Percentiles rank a stretch among this genome's conserved stretches.
Conservation (phyloP, 129 eudicot genomes). For the Artemisia annua region DNA sequence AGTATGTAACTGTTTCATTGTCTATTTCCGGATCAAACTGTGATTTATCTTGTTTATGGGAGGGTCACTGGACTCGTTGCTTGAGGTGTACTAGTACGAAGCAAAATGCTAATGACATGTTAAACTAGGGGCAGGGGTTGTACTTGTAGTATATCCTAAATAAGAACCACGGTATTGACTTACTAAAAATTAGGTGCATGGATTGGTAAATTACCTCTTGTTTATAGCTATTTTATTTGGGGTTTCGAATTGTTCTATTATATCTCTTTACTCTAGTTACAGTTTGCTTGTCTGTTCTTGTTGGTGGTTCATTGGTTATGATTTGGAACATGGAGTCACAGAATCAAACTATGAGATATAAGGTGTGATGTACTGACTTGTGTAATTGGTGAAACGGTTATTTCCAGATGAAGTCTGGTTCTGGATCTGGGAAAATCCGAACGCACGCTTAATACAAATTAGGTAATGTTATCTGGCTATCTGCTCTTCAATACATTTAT, state of each 20-base stretch:
- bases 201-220: constrained; percentile 4
- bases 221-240: constrained; percentile 11
- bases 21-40: no score
- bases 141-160: no score
- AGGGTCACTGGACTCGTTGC: no score
- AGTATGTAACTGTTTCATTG: no score
- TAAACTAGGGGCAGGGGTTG: no score
- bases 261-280: neutral
- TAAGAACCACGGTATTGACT: neutral
- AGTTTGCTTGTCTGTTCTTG: constrained; percentile 11
- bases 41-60: no score
- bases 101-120: no score
- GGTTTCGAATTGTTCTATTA: neutral
- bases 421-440: constrained; percentile 68
- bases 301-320: constrained; percentile 4
- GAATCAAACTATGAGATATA: constrained; percentile 4
- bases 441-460: constrained; percentile 75
- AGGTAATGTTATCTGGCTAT: constrained; percentile 37
- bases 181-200: neutral
- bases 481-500: neutral
- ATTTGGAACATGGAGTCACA: constrained; percentile 4
- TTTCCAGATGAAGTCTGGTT: constrained; percentile 87
- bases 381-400: constrained; percentile 46
- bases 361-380: constrained; percentile 18
- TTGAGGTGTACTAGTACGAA: no score